Evolutionary conservation across 305 asterid species (phyloP), one percentile per base, ranked within the genome.

Genomic region (Stenogyne calaminthoides): DNA sequence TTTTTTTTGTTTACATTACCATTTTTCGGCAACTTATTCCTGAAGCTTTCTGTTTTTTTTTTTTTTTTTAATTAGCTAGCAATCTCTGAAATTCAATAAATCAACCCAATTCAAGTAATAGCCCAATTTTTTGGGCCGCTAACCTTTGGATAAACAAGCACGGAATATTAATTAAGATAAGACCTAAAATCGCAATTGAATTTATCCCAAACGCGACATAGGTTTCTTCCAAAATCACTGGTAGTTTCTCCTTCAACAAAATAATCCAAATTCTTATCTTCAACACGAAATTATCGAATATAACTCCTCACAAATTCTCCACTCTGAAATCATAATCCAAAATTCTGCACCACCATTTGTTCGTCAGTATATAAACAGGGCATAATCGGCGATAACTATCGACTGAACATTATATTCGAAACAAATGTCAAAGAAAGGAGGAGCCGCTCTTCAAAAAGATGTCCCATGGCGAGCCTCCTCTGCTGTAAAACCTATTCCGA

Each of bases 381-480:
- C 6, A 47, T 22, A 9, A 22, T 55, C 56, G 29, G 66, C 15
- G 20, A 18, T 64, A 60, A 22, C 10, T n/a, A 19, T 25, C 20
- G 52, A 52, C 19, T 39, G 49, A 27, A 1, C 36, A 32, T 32
- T 0, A 32, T 32, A 32, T n/a, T 11, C 46, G 51, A 51, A 16
- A n/a, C 14, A 40, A 61, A 86, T 87, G 88, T 87, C 88, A 10
- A 79, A 70, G 32, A 89, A 86, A 78, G 90, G 85, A 59, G 89
- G 82, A 76, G 83, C 90, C 25, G 82, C 77, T 34, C 77, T 95
- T 42, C 89, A 69, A 46, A 72, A 76, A 58, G 96, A 95, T 79
- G 98, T 82, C 56, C 98, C 98, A 3, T 92, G 97, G 98, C 86
- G 99, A 78, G 97, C 88, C 25, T 73, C 89, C 9, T 82, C 94